These are phyloP conservation scores for Kazachstania psychrophila DNA, from an alignment of 805 yeast genomes.

Conservation along the genomic window DNA sequence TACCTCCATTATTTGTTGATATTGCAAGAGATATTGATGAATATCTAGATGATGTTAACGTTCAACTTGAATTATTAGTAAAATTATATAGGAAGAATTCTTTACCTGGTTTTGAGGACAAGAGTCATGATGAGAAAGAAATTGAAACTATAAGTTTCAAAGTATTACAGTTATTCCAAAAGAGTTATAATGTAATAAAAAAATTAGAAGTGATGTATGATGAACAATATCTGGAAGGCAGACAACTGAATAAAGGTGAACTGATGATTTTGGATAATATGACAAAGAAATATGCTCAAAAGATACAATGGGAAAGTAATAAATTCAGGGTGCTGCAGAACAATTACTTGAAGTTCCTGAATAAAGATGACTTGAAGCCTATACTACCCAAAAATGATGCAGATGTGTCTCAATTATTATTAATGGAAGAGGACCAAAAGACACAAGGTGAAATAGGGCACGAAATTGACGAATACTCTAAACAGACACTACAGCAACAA, in stretches of 20 bases:
- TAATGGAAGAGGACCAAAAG: constrained; percentile 30
- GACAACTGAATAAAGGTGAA: constrained; percentile 35
- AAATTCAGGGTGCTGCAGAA: constrained; percentile 81
- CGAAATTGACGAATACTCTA: constrained; percentile 34
- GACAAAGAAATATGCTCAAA: constrained; percentile 74
- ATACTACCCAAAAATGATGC: constrained; percentile 24
- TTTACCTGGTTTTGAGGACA: constrained; percentile 81
- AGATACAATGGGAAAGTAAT: constrained; percentile 70
- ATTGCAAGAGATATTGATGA: constrained; percentile 64
- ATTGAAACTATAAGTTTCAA: constrained; percentile 71
- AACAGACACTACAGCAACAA: constrained; percentile 24
- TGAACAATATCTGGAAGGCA: constrained; percentile 32
- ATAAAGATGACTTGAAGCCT: constrained; percentile 65
- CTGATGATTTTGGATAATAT: constrained; percentile 64
- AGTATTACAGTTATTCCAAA: constrained; percentile 69
- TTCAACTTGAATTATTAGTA: constrained; percentile 50
- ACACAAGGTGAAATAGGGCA: constrained; percentile 15
- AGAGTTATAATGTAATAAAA: constrained; percentile 68
- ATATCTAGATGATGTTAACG: constrained; percentile 42
- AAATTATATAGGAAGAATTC: constrained; percentile 70
- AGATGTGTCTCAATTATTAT: constrained; percentile 18
- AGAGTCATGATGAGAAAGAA: constrained; percentile 60
- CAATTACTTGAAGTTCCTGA: constrained; percentile 72
- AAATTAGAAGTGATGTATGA: constrained; percentile 42
- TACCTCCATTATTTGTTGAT: constrained; percentile 76